These are phyloP conservation scores for Ambrosiella xylebori DNA, from an alignment of 2,329 filamentous ascomycete species.

Conservation along the genomic window DNA sequence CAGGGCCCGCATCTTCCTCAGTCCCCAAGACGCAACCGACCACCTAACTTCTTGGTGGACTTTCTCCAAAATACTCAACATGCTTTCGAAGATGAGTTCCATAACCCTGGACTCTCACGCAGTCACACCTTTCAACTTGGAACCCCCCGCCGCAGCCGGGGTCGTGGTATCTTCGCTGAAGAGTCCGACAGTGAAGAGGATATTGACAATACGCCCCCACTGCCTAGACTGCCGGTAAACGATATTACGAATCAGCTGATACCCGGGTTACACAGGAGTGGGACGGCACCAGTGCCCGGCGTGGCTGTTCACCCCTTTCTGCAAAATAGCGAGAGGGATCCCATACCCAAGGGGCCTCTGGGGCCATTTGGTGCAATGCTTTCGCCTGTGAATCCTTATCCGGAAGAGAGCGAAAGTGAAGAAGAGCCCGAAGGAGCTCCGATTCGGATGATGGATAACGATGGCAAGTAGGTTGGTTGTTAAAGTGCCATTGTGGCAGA, in stretches of 20 bases:
- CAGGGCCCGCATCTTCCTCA: not conserved
- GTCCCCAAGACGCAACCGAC: not conserved
- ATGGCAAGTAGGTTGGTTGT: not conserved
- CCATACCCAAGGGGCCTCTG: not conserved
- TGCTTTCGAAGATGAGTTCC: constrained; percentile 2
- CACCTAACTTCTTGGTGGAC: not conserved
- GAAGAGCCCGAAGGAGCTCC: constrained; percentile 4
- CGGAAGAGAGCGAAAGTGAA: constrained; percentile 8
- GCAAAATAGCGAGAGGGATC: not conserved
- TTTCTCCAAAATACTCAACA: not conserved
- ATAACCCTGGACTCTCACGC: not conserved
- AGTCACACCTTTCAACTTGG: constrained; percentile 6
- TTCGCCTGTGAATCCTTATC: constrained; percentile 1
- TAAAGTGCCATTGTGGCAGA: too few relatives aligned
- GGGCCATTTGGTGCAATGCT: constrained; percentile 2
- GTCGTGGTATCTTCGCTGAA: constrained; percentile 3
- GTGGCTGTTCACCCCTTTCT: constrained; percentile 10
- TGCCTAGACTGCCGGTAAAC: constrained; percentile 8
- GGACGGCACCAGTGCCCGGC: constrained; percentile 3
- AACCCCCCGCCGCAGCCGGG: not conserved
- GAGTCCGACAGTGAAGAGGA: constrained; percentile 1
- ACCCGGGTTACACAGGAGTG: constrained; percentile 9
- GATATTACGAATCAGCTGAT: not conserved
- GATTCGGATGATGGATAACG: constrained; percentile 11
- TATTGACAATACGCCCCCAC: not conserved